phyloP scores from a whole-genome alignment of 345 rosid genomes.

The Carallia brachiata region DNA sequence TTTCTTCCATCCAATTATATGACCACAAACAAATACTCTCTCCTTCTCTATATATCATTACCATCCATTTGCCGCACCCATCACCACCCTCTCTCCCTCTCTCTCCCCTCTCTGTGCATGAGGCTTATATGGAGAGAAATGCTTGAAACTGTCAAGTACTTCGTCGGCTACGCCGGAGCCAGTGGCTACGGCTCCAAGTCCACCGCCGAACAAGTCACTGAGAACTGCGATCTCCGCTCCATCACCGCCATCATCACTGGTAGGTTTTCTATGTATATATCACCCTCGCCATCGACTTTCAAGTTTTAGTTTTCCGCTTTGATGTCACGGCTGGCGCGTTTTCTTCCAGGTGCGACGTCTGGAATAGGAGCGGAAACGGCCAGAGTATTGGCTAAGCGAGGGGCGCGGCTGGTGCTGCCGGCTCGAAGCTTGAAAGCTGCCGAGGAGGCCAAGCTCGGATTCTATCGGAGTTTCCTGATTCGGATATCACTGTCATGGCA shows the following conservation, averaged over 20 bases:
- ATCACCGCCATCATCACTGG: conserved; percentile 89
- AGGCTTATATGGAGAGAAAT: conserved; percentile 25
- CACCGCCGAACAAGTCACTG: conserved; percentile 77
- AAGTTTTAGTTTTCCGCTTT: background rate
- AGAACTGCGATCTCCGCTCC: conserved; percentile 55
- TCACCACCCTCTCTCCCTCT: background rate
- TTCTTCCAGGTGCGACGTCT: conserved; percentile 74
- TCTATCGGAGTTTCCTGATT: conserved; percentile 60
- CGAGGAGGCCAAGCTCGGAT: conserved; percentile 77
- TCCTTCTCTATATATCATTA: background rate
- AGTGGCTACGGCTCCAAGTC: conserved; percentile 90
- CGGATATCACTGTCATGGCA: conserved; percentile 68
- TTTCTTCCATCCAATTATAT: background rate
- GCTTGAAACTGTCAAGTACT: conserved; percentile 73
- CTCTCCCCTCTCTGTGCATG: background rate
- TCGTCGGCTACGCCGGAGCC: conserved; percentile 72
- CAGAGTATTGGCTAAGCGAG: conserved; percentile 69
- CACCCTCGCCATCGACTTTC: too few relatives aligned
- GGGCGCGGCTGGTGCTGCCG: conserved; percentile 80
- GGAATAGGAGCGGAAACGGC: conserved; percentile 99
- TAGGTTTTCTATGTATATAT: conserved; percentile 7
- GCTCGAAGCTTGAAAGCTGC: conserved; percentile 79
- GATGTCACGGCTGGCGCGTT: background rate
- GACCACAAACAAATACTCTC: background rate
- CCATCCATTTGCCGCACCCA: background rate